These are phyloP conservation scores for Sanghuangporus sanghuang DNA, from an alignment of 1,284 basidiomycete genomes.

Conservation along the genomic window DNA sequence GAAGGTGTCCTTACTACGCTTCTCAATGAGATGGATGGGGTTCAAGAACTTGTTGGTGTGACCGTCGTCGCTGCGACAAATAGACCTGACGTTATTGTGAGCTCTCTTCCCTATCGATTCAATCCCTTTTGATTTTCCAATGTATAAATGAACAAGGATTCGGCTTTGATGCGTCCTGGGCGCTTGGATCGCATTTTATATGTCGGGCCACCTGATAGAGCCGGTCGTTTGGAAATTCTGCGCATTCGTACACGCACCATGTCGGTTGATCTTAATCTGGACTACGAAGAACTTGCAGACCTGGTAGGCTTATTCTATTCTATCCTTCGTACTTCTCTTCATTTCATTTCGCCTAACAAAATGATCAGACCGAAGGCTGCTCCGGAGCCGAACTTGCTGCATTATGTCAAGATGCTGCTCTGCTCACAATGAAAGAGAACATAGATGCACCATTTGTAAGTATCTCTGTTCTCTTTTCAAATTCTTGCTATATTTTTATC, in stretches of 20 bases:
- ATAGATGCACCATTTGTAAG: constrained; percentile 74
- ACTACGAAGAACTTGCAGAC: constrained; percentile 65
- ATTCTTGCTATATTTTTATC: not conserved
- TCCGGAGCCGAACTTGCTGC: constrained; percentile 94
- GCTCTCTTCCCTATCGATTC: constrained; percentile 24
- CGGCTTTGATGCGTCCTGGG: constrained; percentile 92
- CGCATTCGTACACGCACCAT: constrained; percentile 74
- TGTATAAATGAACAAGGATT: constrained; percentile 54
- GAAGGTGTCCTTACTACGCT: constrained; percentile 91
- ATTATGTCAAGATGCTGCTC: constrained; percentile 94
- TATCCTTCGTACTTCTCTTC: not conserved
- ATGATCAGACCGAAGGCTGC: constrained; percentile 80
- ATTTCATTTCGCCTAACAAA: not conserved
- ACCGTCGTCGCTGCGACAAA: constrained; percentile 97
- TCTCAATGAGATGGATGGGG: constrained; percentile 98
- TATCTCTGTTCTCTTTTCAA: constrained; percentile 1
- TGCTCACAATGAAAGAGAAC: constrained; percentile 85
- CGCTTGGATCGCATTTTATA: constrained; percentile 94
- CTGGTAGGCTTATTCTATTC: constrained; percentile 48
- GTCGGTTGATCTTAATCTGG: constrained; percentile 69
- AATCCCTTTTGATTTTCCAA: not conserved
- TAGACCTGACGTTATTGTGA: constrained; percentile 85
- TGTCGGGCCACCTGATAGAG: constrained; percentile 85
- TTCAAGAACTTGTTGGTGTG: constrained; percentile 89
- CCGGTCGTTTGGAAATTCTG: constrained; percentile 82